These are phyloP conservation scores for Ogataea allantospora DNA, from an alignment of 805 yeast genomes.

Conservation along the genomic window DNA sequence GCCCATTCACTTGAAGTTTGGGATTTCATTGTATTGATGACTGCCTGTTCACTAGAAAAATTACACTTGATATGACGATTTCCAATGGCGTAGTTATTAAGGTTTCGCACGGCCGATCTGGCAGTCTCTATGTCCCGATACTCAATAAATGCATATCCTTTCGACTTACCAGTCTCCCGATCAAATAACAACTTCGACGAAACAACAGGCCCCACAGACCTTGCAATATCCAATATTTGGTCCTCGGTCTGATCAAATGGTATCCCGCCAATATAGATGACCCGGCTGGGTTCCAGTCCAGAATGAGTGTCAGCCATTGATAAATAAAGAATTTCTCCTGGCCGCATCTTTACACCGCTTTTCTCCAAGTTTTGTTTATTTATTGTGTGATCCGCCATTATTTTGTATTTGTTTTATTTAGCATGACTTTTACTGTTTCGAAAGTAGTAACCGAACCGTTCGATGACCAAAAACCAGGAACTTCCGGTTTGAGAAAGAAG, in stretches of 20 bases:
- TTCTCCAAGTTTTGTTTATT: background rate
- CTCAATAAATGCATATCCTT: slow-evolving; percentile 86
- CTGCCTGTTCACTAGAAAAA: slow-evolving; percentile 54
- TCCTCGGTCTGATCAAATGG: slow-evolving; percentile 95
- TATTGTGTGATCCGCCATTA: background rate
- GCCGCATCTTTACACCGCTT: slow-evolving; percentile 8
- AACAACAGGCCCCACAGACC: slow-evolving; percentile 84
- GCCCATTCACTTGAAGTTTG: slow-evolving; percentile 16
- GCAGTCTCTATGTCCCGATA: slow-evolving; percentile 85
- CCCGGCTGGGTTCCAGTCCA: slow-evolving; percentile 35
- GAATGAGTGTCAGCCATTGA: slow-evolving; percentile 8
- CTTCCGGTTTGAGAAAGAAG: slow-evolving; percentile 93
- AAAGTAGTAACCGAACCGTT: slow-evolving; percentile 67
- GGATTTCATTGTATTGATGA: slow-evolving; percentile 19
- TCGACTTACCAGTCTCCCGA: slow-evolving; percentile 83
- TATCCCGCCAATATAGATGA: slow-evolving; percentile 78
- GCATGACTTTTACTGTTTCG: slow-evolving; percentile 20
- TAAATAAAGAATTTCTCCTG: background rate
- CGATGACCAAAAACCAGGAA: slow-evolving; percentile 94
- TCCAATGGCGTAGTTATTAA: slow-evolving; percentile 77
- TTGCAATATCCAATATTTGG: slow-evolving; percentile 79
- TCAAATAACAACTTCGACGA: slow-evolving; percentile 78
- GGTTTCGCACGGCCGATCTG: slow-evolving; percentile 83
- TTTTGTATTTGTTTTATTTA: background rate
- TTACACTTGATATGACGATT: slow-evolving; percentile 71